phyloP scores from a whole-genome alignment of 2,329 filamentous ascomycete species.

The Fusarium ambrosium region DNA sequence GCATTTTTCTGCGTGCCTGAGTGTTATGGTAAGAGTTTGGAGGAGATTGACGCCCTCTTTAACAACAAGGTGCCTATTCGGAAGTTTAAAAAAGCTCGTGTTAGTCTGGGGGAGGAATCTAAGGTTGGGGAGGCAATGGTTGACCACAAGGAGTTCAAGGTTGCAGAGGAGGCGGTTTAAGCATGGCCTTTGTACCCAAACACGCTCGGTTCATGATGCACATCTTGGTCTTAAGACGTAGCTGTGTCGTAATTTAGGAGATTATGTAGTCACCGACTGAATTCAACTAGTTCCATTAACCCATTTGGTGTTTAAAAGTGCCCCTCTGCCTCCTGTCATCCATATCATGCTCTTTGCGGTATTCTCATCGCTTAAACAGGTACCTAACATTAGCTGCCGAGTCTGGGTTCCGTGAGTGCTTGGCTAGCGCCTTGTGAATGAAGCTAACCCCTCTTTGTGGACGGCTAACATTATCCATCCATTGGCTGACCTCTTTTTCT shows the following conservation, averaged over 20 bases:
- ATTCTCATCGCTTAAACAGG: neutral
- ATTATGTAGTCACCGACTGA: neutral
- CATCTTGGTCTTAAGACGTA: neutral
- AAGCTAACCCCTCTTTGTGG: neutral
- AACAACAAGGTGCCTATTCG: constrained; percentile 28
- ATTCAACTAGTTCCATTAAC: neutral
- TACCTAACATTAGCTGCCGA: neutral
- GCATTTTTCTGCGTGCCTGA: constrained; percentile 38
- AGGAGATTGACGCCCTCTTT: constrained; percentile 46
- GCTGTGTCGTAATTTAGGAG: neutral
- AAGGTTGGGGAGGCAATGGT: neutral
- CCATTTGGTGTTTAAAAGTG: neutral
- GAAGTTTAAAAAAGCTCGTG: constrained; percentile 33
- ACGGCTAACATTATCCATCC: neutral
- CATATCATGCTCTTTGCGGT: neutral
- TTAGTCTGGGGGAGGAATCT: neutral
- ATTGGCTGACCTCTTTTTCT: neutral
- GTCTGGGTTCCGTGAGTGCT: neutral
- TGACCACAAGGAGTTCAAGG: neutral
- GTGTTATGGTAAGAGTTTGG: constrained; percentile 38
- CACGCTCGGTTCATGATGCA: neutral
- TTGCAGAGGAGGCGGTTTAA: neutral
- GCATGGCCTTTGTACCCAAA: neutral
- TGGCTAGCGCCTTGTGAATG: neutral
- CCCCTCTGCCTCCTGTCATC: neutral